Percentiles rank a stretch among this genome's conserved stretches.
Evolutionary conservation across 2,329 filamentous ascomycete species (phyloP).

Genomic region (Cercospora berteroae): DNA sequence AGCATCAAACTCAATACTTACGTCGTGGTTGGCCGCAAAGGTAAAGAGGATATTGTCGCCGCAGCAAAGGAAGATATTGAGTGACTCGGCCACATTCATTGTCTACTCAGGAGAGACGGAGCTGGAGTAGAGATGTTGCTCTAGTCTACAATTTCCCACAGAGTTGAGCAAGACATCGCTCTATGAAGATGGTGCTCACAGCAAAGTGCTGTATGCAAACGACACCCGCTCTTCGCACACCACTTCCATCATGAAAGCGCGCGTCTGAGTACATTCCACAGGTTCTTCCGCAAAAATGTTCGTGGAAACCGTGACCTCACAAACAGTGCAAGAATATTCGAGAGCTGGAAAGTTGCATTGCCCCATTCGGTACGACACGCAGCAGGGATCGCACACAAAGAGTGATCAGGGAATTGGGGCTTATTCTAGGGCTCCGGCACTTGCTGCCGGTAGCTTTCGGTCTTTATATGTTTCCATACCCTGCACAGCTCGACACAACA

Average conservation of each 20-base stretch:
- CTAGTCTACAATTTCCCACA: not conserved
- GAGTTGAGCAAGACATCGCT: not conserved
- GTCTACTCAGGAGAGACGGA: not conserved
- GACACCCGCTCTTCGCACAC: not conserved
- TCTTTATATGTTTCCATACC: not conserved
- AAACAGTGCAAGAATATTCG: not conserved
- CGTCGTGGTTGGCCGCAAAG: too few species aligned
- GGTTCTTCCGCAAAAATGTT: too few species aligned
- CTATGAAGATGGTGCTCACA: not conserved
- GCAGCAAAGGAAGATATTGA: too few species aligned
- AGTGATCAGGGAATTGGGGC: not conserved
- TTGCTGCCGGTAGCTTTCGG: not conserved
- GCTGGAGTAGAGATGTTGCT: not conserved
- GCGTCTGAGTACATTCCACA: not conserved
- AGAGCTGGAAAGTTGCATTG: not conserved
- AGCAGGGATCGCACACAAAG: not conserved
- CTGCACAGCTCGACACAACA: not conserved
- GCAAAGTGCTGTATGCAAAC: not conserved
- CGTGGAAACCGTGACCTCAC: not conserved
- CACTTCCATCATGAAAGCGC: too few species aligned
- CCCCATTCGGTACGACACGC: not conserved
- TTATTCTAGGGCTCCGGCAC: not conserved
- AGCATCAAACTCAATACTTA: too few species aligned
- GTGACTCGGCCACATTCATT: not conserved
- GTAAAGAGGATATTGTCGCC: too few species aligned